Evolutionary conservation across 352 stramenopile genomes (phyloP), one percentile per base, ranked within the genome.

Genomic region (Globisporangium nagaii): DNA sequence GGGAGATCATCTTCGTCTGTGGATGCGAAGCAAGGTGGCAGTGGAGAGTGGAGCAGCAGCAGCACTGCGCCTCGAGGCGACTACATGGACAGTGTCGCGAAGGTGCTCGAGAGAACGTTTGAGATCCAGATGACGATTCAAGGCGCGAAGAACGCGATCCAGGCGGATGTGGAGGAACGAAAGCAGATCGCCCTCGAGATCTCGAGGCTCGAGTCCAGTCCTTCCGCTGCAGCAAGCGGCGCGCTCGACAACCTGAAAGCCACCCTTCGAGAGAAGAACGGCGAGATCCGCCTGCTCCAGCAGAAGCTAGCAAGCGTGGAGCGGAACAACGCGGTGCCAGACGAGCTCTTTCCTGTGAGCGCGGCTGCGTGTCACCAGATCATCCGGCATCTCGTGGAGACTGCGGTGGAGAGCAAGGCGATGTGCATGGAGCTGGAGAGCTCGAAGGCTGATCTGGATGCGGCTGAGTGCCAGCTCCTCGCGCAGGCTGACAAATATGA

Each of bases 261-360:
- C 25, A 36, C 67, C 22, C 51, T 90, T 31, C 59, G 61, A 22
- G 55, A 65, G 17, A 88, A 90, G 45, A 86, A 79, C 41, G 55
- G 56, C 20, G 68, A 75, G 9, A 88, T 91, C 49, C 70, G 73
- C 1, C 31, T 77, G 40, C 63, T 91, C 3, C 81, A 91, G 49
- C 76, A 82, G 37, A 84, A 85, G 37, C 54, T 91, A 4, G 54
- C 65, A 2, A 72, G 57, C 32, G 63, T 88, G 9, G 76, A 88
- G 53, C 79, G 75, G 41, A 81, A 63, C 37, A 70, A 57, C 12
- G 36, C 66, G 8, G 32, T 85, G 0, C 73, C 81, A 10, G 32
- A 31, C 11, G 60, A 63, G 1, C 35, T 91, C 12, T 72, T 87
- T 58, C 71, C 75, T n/a, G 10, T 56, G 0, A 74, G 67, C 27